Percentiles rank a stretch among this genome's conserved stretches.
These are phyloP conservation scores for Botrytis pseudocinerea DNA, from an alignment of 2,329 filamentous ascomycete species.

Conservation along the genomic window DNA sequence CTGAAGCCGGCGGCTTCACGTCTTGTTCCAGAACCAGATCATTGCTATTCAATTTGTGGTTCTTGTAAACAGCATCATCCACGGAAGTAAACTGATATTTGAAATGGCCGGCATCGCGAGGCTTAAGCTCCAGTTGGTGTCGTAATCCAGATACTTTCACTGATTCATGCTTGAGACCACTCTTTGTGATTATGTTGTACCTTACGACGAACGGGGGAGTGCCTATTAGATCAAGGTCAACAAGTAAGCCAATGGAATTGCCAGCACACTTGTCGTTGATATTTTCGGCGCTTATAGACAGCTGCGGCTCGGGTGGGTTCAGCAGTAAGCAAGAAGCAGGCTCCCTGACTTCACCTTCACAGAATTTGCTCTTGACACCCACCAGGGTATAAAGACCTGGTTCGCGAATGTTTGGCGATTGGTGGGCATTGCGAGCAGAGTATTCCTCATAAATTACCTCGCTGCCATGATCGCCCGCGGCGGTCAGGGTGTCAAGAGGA, in stretches of 20 bases:
- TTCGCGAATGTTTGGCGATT: slow-evolving; percentile 68
- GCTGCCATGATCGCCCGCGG: slow-evolving; percentile 68
- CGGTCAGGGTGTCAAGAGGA: slow-evolving; percentile 66
- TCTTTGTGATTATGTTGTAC: slow-evolving; percentile 70
- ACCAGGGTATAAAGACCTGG: slow-evolving; percentile 86
- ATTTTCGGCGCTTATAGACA: slow-evolving; percentile 73
- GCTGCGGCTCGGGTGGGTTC: slow-evolving; percentile 83
- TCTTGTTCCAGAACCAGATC: slow-evolving; percentile 75
- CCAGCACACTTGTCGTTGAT: slow-evolving; percentile 95
- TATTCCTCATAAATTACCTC: slow-evolving; percentile 58
- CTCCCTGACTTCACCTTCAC: slow-evolving; percentile 85
- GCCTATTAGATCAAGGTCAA: slow-evolving; percentile 86
- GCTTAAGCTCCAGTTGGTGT: slow-evolving; percentile 81
- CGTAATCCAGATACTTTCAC: slow-evolving; percentile 69
- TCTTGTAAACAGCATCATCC: slow-evolving; percentile 77
- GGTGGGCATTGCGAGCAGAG: slow-evolving; percentile 59
- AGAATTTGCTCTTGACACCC: slow-evolving; percentile 76
- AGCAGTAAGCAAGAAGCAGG: slow-evolving; percentile 90
- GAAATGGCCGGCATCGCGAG: slow-evolving; percentile 78
- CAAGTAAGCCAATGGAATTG: slow-evolving; percentile 84
- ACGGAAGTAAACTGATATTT: slow-evolving; percentile 82
- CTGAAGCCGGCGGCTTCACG: slow-evolving; percentile 89
- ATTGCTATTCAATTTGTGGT: slow-evolving; percentile 60
- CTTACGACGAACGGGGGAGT: slow-evolving; percentile 86
- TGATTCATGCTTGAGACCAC: slow-evolving; percentile 45